These are phyloP conservation scores for Aphanocladium album DNA, from an alignment of 2,329 filamentous ascomycete genomes.

Conservation along the genomic window DNA sequence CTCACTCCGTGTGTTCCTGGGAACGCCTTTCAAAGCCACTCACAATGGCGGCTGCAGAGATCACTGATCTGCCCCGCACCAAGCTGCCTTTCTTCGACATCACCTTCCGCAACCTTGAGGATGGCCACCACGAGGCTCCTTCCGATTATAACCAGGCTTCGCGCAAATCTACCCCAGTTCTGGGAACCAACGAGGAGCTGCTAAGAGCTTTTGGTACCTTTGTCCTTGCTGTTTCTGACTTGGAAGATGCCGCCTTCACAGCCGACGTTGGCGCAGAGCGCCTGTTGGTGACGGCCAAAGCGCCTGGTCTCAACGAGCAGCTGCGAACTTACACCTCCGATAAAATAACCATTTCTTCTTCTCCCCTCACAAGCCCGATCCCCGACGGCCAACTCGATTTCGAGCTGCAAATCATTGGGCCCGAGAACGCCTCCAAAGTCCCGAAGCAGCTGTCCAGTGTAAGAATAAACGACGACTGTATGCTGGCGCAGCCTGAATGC, in stretches of 20 bases:
- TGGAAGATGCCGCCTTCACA: slow-evolving; percentile 7
- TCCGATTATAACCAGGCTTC: slow-evolving; percentile 9
- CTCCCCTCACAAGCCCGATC: neutral
- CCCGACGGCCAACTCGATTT: slow-evolving; percentile 4
- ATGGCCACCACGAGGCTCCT: slow-evolving; percentile 1
- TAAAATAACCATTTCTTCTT: neutral
- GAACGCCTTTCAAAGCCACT: no score
- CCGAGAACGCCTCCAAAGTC: neutral
- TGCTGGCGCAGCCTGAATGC: neutral
- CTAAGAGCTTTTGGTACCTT: slow-evolving; percentile 7
- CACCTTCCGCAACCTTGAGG: slow-evolving; percentile 5
- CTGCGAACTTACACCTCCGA: neutral
- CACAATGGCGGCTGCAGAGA: neutral
- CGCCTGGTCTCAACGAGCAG: slow-evolving; percentile 2
- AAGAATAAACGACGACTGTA: neutral
- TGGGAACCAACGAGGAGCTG: neutral
- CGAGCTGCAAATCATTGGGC: slow-evolving; percentile 4
- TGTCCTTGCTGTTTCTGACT: slow-evolving; percentile 7
- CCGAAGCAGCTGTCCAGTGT: slow-evolving; percentile 10
- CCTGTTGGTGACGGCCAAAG: slow-evolving; percentile 8
- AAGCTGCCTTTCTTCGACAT: slow-evolving; percentile 13
- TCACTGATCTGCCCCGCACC: neutral
- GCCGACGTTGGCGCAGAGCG: slow-evolving; percentile 10
- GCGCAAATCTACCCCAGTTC: neutral
- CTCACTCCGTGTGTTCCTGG: neutral